These are phyloP conservation scores for Trichoderma breve DNA, from an alignment of 2,329 filamentous ascomycete genomes.

Conservation along the genomic window DNA sequence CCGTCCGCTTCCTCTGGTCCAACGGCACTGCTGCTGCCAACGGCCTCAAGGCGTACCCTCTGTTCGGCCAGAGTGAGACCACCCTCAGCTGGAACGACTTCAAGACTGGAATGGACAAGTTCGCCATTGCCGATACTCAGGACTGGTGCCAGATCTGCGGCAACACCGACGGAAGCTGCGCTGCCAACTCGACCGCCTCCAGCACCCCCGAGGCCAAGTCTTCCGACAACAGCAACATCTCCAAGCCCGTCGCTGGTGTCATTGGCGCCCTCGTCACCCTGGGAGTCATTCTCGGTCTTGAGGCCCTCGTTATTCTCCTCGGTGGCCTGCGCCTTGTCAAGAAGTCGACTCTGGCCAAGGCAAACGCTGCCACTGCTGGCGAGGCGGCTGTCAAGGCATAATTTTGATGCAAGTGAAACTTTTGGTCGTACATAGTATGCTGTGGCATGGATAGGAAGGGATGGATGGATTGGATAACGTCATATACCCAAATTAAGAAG, in stretches of 20 bases:
- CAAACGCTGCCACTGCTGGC: not conserved
- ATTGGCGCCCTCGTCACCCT: conserved; percentile 70
- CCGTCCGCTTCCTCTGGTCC: conserved; percentile 60
- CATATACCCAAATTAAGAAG: conserved; percentile 6
- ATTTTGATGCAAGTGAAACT: not conserved
- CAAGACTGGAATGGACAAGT: conserved; percentile 57
- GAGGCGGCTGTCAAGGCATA: conserved; percentile 26
- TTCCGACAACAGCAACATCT: conserved; percentile 48
- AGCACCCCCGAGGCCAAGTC: conserved; percentile 27
- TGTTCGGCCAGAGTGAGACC: conserved; percentile 57
- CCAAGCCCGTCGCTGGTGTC: conserved; percentile 72
- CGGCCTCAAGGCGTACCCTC: conserved; percentile 52
- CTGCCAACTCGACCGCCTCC: conserved; percentile 33
- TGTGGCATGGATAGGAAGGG: not conserved
- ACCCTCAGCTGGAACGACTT: conserved; percentile 70
- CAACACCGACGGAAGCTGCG: conserved; percentile 67
- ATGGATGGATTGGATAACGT: not conserved
- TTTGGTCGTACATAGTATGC: not conserved
- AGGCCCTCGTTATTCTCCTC: conserved; percentile 43
- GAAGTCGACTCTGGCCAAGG: conserved; percentile 41
- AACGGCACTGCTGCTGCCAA: conserved; percentile 57
- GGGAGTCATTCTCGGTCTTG: conserved; percentile 46
- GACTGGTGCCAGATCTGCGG: conserved; percentile 77
- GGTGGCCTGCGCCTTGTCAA: conserved; percentile 48
- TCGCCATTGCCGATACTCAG: conserved; percentile 62